Conservation (phyloP, 1,284 basidiomycete genomes). For the Melampsora americana region DNA sequence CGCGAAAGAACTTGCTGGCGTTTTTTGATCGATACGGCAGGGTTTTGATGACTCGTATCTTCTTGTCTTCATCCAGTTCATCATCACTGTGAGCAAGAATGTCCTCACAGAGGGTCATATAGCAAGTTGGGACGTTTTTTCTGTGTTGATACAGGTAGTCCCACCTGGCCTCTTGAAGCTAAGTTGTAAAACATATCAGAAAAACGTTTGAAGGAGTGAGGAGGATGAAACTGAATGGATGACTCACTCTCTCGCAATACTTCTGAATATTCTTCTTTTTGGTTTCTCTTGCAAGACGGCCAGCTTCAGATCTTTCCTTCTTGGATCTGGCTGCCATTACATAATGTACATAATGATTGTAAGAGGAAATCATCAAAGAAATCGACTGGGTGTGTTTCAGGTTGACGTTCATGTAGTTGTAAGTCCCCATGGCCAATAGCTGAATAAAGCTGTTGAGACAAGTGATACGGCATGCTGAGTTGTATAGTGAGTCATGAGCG, state of each 20-base stretch:
- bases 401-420: too few species aligned
- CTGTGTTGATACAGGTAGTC: neutral
- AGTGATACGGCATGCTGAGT: too few species aligned
- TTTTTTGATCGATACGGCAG: too few species aligned
- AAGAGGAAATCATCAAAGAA: conserved; percentile 9
- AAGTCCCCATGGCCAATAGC: too few species aligned
- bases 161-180: neutral
- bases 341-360: conserved; percentile 35
- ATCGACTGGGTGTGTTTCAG: too few species aligned
- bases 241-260: conserved; percentile 14
- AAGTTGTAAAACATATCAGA: neutral
- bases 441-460: too few species aligned
- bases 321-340: neutral
- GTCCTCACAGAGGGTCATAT: neutral
- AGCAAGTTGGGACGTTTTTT: conserved; percentile 19
- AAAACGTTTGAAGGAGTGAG: neutral
- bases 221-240: neutral
- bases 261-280: conserved; percentile 4
- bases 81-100: conserved; percentile 28
- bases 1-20: conserved; percentile 13
- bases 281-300: neutral
- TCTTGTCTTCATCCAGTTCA: neutral
- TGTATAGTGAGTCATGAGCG: too few species aligned
- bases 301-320: too few species aligned
- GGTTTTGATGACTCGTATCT: conserved; percentile 10